phyloP scores from a whole-genome alignment of 2,329 filamentous ascomycete genomes.

The Penicillium sp. region DNA sequence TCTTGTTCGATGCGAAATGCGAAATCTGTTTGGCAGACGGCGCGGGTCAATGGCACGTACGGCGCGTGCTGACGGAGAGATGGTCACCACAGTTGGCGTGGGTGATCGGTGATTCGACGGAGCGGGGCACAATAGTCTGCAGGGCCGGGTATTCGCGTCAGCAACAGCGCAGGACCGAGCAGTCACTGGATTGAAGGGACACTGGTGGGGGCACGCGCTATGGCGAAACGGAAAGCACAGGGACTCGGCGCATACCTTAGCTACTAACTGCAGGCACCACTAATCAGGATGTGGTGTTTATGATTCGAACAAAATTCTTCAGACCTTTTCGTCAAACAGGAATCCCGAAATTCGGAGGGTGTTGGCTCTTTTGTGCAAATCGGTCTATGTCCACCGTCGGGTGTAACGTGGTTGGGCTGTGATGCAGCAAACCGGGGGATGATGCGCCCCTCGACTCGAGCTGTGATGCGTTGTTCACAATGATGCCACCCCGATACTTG shows the following conservation, averaged over 20 bases:
- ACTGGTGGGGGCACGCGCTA: conserved; percentile 16
- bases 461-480: conserved; percentile 46
- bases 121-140: conserved; percentile 38
- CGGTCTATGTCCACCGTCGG: conserved; percentile 29
- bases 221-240: conserved; percentile 13
- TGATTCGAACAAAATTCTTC: conserved; percentile 18
- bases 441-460: conserved; percentile 30
- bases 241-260: conserved; percentile 34
- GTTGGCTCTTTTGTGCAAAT: conserved; percentile 36
- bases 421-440: conserved; percentile 41
- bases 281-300: conserved; percentile 4
- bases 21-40: conserved; percentile 25
- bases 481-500: conserved; percentile 26
- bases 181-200: conserved; percentile 43
- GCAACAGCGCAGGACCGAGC: conserved; percentile 42
- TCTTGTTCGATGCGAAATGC: conserved; percentile 23
- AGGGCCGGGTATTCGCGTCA: conserved; percentile 43
- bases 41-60: conserved; percentile 22
- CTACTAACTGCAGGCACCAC: conserved; percentile 15
- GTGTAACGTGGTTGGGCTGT: conserved; percentile 48
- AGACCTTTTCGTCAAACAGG: conserved; percentile 24
- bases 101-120: conserved; percentile 44
- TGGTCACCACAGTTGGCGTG: conserved; percentile 25
- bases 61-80: conserved; percentile 27
- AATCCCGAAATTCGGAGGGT: conserved; percentile 29